A percentile compares a stretch with the other conserved stretches of the same genome.
Conservation (phyloP, 1,139 yeast species). For the Protomyces inundatus region DNA sequence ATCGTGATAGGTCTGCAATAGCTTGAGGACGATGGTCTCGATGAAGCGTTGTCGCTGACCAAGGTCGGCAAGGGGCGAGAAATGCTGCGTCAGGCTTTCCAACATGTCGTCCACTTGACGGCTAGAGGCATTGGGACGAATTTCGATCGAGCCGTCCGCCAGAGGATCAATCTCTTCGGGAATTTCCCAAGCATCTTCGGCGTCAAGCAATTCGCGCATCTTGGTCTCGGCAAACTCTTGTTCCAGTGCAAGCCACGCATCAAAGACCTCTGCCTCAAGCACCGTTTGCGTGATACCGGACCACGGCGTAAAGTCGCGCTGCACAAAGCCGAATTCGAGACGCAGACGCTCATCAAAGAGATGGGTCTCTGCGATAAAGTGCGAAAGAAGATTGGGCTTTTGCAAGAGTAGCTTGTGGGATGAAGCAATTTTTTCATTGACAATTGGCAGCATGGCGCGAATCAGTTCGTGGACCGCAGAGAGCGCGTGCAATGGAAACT, state of each 20-base stretch:
- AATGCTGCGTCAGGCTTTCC: constrained; percentile 62
- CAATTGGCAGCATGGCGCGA: constrained; percentile 49
- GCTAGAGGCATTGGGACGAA: constrained; percentile 64
- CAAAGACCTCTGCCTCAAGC: constrained; percentile 45
- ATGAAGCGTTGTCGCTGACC: constrained; percentile 65
- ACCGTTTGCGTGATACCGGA: constrained; percentile 56
- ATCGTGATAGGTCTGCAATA: constrained; percentile 57
- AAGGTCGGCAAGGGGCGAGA: constrained; percentile 52
- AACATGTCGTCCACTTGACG: constrained; percentile 57
- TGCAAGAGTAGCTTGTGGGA: constrained; percentile 43
- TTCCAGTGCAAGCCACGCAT: constrained; percentile 68
- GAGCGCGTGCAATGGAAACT: constrained; percentile 34
- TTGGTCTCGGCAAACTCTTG: constrained; percentile 52
- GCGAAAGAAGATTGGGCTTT: constrained; percentile 53
- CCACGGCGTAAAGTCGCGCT: constrained; percentile 48
- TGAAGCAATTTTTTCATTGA: constrained; percentile 47
- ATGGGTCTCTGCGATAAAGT: constrained; percentile 55
- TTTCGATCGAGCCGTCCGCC: constrained; percentile 31
- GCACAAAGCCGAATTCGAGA: constrained; percentile 53
- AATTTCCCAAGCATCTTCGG: constrained; percentile 53
- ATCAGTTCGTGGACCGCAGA: constrained; percentile 50
- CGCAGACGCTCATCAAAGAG: constrained; percentile 55
- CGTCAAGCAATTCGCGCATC: constrained; percentile 53
- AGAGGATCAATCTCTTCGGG: constrained; percentile 45
- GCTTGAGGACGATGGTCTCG: constrained; percentile 60